Conservation (phyloP, 805 yeast genomes). For the Schwanniomyces pseudopolymorphus region DNA sequence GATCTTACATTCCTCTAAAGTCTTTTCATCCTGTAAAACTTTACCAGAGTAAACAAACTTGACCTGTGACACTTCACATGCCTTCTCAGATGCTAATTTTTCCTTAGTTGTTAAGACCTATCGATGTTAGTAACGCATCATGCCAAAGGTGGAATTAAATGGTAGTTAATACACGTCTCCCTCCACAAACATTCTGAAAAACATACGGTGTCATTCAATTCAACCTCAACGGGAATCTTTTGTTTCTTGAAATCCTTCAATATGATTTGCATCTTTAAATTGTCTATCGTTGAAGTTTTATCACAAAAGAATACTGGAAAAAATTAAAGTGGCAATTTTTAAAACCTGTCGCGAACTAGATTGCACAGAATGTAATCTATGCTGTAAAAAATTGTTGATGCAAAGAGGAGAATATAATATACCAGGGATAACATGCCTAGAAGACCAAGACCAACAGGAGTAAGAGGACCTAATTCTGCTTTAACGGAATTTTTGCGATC, state of each 20-base stretch:
- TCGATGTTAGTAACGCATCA: conserved; percentile 5
- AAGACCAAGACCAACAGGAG: conserved; percentile 19
- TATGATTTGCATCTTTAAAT: conserved; percentile 63
- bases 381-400: background rate
- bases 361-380: background rate
- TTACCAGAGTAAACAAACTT: conserved; percentile 92
- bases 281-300: conserved; percentile 8
- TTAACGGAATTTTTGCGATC: conserved; percentile 83
- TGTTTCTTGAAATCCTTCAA: conserved; percentile 94
- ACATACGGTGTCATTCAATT: conserved; percentile 63
- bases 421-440: conserved; percentile 6
- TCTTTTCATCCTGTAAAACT: conserved; percentile 80
- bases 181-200: background rate
- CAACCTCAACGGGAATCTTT: conserved; percentile 77
- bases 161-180: background rate
- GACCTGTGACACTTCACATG: conserved; percentile 69
- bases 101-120: conserved; percentile 68
- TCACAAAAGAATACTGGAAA: conserved; percentile 20
- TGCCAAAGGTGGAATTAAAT: background rate
- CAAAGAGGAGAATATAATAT: too few species aligned
- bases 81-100: conserved; percentile 65
- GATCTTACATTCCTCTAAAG: conserved; percentile 68
- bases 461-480: conserved; percentile 77
- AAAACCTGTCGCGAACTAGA: background rate
- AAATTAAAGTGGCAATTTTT: conserved; percentile 5